Conservation (phyloP, 208 protist species). For the Strigomonas galati region DNA sequence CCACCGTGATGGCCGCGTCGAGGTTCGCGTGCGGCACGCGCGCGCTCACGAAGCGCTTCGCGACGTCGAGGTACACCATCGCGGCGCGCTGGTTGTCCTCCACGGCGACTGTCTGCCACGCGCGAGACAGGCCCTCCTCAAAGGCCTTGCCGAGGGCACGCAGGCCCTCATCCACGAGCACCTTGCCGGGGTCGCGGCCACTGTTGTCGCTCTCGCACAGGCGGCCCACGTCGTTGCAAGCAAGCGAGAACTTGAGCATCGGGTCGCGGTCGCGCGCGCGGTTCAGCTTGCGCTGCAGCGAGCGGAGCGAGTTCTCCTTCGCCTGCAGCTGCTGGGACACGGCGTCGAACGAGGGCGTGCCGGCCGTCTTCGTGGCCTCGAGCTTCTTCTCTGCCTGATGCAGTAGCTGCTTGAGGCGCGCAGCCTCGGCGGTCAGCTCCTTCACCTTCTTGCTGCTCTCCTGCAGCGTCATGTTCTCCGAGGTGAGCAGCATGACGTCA, state of each 20-base stretch:
- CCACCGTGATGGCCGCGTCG: conserved; percentile 62
- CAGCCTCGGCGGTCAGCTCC: conserved; percentile 41
- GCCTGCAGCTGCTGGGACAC: conserved; percentile 54
- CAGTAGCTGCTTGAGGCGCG: conserved; percentile 36
- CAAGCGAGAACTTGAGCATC: conserved; percentile 76
- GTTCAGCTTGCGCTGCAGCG: conserved; percentile 80
- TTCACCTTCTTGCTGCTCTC: conserved; percentile 56
- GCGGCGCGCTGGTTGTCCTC: conserved; percentile 34
- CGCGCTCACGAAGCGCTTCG: conserved; percentile 41
- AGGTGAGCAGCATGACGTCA: conserved; percentile 82
- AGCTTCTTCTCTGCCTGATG: conserved; percentile 27
- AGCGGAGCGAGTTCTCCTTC: conserved; percentile 62
- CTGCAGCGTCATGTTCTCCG: conserved; percentile 81
- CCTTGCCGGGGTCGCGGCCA: neutral
- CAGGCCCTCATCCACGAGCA: conserved; percentile 43
- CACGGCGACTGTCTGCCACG: conserved; percentile 44
- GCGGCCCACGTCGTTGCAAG: conserved; percentile 69
- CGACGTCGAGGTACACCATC: conserved; percentile 46
- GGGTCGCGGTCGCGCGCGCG: conserved; percentile 75
- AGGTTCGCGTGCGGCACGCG: conserved; percentile 55
- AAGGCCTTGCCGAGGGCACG: conserved; percentile 41
- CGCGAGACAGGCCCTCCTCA: conserved; percentile 29
- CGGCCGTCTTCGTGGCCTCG: conserved; percentile 20
- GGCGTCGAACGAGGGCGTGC: conserved; percentile 27
- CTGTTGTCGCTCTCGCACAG: conserved; percentile 25